Evolutionary conservation across 495 filamentous ascomycete species (phyloP).

Genomic region (Cenococcum geophilum): DNA sequence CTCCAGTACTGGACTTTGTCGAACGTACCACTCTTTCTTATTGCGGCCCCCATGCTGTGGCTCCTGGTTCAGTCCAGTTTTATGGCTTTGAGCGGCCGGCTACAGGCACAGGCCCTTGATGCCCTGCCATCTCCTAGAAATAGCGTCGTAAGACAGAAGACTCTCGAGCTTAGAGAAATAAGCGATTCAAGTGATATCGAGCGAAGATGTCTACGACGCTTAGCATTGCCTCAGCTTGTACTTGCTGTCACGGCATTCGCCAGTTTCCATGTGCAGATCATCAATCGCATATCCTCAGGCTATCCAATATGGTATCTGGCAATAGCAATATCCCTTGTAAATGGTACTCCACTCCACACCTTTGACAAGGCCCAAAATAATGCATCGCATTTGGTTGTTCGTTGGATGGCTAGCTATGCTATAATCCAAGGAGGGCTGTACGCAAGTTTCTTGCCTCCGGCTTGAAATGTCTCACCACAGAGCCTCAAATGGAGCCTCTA

Average conservation of each 20-base stretch:
- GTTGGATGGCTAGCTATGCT: conserved; percentile 74
- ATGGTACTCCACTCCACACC: background rate
- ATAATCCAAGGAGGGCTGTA: conserved; percentile 75
- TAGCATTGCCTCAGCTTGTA: conserved; percentile 67
- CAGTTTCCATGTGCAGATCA: conserved; percentile 87
- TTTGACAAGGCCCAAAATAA: conserved; percentile 15
- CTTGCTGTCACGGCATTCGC: conserved; percentile 66
- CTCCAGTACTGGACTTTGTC: conserved; percentile 83
- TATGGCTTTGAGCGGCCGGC: conserved; percentile 40
- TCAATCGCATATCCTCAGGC: conserved; percentile 80
- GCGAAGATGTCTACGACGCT: conserved; percentile 41
- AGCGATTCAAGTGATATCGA: background rate
- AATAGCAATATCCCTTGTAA: conserved; percentile 41
- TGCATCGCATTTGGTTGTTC: conserved; percentile 39
- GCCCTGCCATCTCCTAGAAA: background rate
- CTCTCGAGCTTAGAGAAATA: background rate
- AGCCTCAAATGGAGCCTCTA: background rate
- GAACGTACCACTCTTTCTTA: conserved; percentile 81
- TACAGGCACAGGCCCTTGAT: background rate
- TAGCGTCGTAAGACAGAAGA: background rate
- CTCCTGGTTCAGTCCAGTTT: conserved; percentile 57
- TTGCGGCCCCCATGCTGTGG: conserved; percentile 73
- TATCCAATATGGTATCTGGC: conserved; percentile 88
- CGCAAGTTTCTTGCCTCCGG: conserved; percentile 93
- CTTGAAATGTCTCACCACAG: conserved; percentile 39